Evolutionary conservation across 345 rosid genomes (phyloP), one percentile per base, ranked within the genome.

Genomic region (Salix suchowensis): DNA sequence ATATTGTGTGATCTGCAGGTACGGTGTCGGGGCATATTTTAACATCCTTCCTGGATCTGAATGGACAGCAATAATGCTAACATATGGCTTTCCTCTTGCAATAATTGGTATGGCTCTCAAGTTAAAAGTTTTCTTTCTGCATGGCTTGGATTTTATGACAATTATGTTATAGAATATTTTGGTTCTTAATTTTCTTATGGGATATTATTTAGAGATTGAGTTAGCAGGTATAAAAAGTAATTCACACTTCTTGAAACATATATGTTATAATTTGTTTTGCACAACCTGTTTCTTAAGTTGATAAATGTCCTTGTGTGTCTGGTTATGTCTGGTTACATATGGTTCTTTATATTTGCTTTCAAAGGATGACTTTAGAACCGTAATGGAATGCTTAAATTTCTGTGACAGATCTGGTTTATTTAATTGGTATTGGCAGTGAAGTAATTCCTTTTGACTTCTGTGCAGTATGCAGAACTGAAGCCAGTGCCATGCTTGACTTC

Each of bases 91-190:
- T 74, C 99, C 99, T 39, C 97, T 93, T 78, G 95, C 99, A 52
- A 88, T 96, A 28, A 96, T 96, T 2, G 99, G 99, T 74, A 96
- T 96, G 99, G 98, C 98, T 67, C 91, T 96, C 82, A 93, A 96
- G 98, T 98, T 93, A 84, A 77, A 65, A 28, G 9, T 12, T 70
- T 74, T 79, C 78, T 80, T 54, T 78, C 44, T 42, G n/a, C 26
- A 44, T 75, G 24, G 32, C 44, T 54, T 13, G 37, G 30, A 72
- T 36, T 70, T 69, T 58, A 46, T 73, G 52, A 58, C 80, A 40
- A 36, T 48, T 52, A 73, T 62, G 12, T 65, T 23, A 19, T 44
- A 37, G 40, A 26, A 26, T 54, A 12, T 42, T 67, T 26, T 72
- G 26, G 16, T 7, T 23, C 4, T 54, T 50, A 15, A 14, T 28